A percentile compares a stretch with the other conserved stretches of the same genome.
phyloP scores from a whole-genome alignment of 2,329 filamentous ascomycete genomes.

The Magnaporthiopsis rhizophila region DNA sequence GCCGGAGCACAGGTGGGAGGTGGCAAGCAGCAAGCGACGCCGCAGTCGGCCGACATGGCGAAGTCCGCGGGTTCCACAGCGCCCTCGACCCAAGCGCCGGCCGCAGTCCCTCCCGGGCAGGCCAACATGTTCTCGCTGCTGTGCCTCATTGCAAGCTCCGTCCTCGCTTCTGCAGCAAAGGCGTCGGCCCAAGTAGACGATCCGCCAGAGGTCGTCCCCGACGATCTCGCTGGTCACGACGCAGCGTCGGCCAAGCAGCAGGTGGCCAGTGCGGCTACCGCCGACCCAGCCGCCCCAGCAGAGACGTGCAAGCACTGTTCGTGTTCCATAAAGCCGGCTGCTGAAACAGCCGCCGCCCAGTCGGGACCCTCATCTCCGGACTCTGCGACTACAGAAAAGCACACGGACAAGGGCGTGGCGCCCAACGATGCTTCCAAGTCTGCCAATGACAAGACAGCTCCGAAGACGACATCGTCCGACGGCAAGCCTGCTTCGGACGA shows the following conservation, averaged over 20 bases:
- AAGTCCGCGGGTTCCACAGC: too few species aligned
- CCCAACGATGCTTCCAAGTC: neutral
- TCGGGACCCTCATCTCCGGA: neutral
- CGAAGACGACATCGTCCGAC: neutral
- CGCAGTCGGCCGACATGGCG: too few species aligned
- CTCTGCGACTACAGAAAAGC: too few species aligned
- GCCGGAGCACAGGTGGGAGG: too few species aligned
- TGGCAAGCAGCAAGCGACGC: too few species aligned
- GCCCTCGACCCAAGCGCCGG: too few species aligned
- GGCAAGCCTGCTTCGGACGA: neutral
- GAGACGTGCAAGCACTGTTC: neutral
- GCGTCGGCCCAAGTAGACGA: neutral
- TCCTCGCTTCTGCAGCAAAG: neutral
- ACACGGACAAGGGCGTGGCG: neutral
- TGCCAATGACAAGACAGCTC: neutral
- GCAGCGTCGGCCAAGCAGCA: neutral
- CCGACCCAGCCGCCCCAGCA: neutral
- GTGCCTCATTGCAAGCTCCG: conserved; percentile 3
- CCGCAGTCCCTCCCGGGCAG: neutral
- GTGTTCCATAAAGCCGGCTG: neutral
- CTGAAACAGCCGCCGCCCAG: neutral
- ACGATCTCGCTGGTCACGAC: neutral
- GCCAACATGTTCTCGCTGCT: conserved; percentile 2
- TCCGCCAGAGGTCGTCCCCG: conserved; percentile 1
- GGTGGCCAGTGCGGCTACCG: neutral